A percentile compares a stretch with the other conserved stretches of the same genome.
Evolutionary conservation across 2,329 filamentous ascomycete species (phyloP).

Genomic region (Phyllosticta citribraziliensis): DNA sequence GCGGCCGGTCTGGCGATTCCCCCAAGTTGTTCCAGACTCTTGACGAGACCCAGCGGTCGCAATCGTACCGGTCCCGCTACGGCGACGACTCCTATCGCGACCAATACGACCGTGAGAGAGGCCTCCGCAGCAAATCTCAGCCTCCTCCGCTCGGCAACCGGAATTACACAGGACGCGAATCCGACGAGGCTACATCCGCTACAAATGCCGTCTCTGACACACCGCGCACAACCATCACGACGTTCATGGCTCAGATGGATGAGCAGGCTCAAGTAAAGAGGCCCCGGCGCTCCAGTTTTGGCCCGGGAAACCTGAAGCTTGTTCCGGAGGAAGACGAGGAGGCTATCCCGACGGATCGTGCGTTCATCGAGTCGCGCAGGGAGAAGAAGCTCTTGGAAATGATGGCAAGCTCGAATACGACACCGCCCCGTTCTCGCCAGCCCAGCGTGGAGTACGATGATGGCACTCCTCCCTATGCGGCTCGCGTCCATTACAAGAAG

Average conservation of each 20-base stretch:
- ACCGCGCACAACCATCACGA: conserved; percentile 17
- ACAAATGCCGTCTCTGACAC: neutral
- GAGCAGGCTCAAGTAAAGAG: neutral
- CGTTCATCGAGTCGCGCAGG: conserved; percentile 28
- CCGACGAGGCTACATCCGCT: neutral
- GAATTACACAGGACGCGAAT: neutral
- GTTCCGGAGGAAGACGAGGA: conserved; percentile 11
- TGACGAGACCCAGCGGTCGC: conserved; percentile 2
- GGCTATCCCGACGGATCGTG: conserved; percentile 28
- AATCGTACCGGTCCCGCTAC: neutral
- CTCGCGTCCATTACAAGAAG: neutral
- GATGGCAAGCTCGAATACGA: conserved; percentile 16
- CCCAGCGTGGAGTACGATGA: neutral
- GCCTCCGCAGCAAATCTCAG: neutral
- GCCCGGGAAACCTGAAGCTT: conserved; percentile 12
- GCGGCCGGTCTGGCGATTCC: neutral
- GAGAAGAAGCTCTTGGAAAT: conserved; percentile 27
- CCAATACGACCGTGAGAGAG: neutral
- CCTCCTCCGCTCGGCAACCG: neutral
- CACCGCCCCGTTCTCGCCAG: neutral
- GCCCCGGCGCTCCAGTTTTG: neutral
- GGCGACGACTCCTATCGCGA: conserved; percentile 3
- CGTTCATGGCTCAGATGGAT: conserved; percentile 16
- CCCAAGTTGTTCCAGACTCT: neutral
- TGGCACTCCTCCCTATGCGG: neutral